Evolutionary conservation across 805 yeast species (phyloP), one percentile per base, ranked within the genome.

Genomic region (Candida pseudofarinosa): DNA sequence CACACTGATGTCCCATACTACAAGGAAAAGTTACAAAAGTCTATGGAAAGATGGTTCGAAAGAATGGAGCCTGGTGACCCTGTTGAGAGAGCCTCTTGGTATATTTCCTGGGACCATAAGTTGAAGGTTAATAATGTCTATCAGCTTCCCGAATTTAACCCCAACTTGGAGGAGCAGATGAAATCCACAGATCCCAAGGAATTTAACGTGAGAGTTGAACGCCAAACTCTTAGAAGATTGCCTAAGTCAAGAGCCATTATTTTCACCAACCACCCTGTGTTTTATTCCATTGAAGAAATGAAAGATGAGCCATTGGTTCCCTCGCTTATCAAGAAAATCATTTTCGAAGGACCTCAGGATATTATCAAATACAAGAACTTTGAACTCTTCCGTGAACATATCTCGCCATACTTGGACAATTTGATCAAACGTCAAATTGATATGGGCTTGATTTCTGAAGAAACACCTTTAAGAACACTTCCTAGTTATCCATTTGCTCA

Each of bases 291-390:
- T 34, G 90, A 85, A 33, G 91, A 86, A 43, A 77, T 81, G 65
- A 85, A 83, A 51, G 95, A 87, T 17, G 95, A 84, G 49, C 80
- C 87, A 1, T 60, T 88, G 44, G 83, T 90, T 38, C 83, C 95
- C 3, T 84, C 96, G 2, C 85, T 83, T 38, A 58, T 83, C 38
- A 74, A 76, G 54, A 82, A 80, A 52, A 79, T 81, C 39, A 64
- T 83, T 28, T 77, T 64, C 48, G 88, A 83, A 57, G 88, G 80
- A 0, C 88, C 88, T 7, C 80, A 77, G 47, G 76, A 74, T 39
- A 83, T 83, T 46, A 61, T 79, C 54, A 77, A 78, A 56, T 84
- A 83, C 61, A 83, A 83, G 56, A 73, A 74, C 49, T 83, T 82
- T 50, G 80, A 69, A 39, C 51, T 71, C 37, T 74, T 80, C 53